phyloP scores from a whole-genome alignment of 2,329 filamentous ascomycete genomes.

The Fusarium nisikadoi region DNA sequence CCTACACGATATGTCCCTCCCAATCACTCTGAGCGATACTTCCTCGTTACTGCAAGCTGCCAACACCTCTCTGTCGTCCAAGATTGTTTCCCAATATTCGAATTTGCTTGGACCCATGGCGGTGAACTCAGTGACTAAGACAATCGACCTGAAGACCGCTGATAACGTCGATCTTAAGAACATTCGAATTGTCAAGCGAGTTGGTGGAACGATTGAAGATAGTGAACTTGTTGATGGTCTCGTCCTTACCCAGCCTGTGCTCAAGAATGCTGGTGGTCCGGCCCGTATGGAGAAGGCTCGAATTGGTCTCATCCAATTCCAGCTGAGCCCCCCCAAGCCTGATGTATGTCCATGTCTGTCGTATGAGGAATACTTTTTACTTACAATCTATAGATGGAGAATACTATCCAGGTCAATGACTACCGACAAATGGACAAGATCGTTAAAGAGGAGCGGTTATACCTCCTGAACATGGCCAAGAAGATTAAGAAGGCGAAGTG shows the following conservation, averaged over 20 bases:
- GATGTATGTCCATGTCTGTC: slow-evolving; percentile 71
- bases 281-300: slow-evolving; percentile 95
- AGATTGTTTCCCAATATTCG: slow-evolving; percentile 98
- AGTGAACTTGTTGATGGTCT: slow-evolving; percentile 96
- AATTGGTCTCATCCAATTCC: slow-evolving; percentile 98
- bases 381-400: slow-evolving; percentile 81
- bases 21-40: slow-evolving; percentile 88
- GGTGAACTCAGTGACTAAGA: slow-evolving; percentile 94
- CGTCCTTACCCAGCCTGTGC: slow-evolving; percentile 89
- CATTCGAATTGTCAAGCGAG: slow-evolving; percentile 97
- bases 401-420: slow-evolving; percentile 98
- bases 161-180: slow-evolving; percentile 97
- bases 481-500: slow-evolving; percentile 99
- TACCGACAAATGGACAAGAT: slow-evolving; percentile 99
- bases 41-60: slow-evolving; percentile 93
- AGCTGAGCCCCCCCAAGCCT: slow-evolving; percentile 96
- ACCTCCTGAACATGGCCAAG: slow-evolving; percentile 98
- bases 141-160: slow-evolving; percentile 93
- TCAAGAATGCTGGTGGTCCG: slow-evolving; percentile 93
- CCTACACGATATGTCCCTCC: slow-evolving; percentile 94
- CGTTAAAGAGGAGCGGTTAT: slow-evolving; percentile 97
- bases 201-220: slow-evolving; percentile 97
- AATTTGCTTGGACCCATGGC: slow-evolving; percentile 97
- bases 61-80: slow-evolving; percentile 95
- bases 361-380: not conserved